These are phyloP conservation scores for Vicia sativa DNA, from an alignment of 306 rosid species.

Conservation along the genomic window DNA sequence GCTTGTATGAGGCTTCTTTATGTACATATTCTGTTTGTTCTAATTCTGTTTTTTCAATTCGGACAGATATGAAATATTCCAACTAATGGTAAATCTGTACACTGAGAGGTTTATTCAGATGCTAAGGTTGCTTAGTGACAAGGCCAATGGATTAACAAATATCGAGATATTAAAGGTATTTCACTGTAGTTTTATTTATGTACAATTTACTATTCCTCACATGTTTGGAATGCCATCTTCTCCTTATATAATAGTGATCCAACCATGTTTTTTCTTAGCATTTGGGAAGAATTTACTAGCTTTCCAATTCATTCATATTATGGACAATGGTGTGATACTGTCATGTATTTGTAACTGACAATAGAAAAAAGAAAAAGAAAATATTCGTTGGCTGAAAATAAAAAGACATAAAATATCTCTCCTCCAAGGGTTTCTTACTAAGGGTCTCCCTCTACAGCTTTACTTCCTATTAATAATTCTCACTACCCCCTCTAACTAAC, in stretches of 20 bases:
- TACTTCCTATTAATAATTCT: constrained; percentile 11
- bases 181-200: constrained; percentile 36
- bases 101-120: constrained; percentile 97
- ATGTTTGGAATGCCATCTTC: constrained; percentile 19
- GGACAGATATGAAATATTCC: constrained; percentile 96
- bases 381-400: constrained; percentile 3
- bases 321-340: constrained; percentile 15
- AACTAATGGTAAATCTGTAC: constrained; percentile 91
- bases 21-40: constrained; percentile 27
- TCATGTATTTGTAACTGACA: constrained; percentile 8
- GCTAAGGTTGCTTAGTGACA: constrained; percentile 94
- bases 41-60: constrained; percentile 38
- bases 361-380: neutral
- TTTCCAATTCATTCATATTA: constrained; percentile 12
- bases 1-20: constrained; percentile 17
- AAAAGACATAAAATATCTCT: neutral
- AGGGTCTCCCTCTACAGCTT: neutral
- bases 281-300: constrained; percentile 27
- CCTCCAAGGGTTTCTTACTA: neutral
- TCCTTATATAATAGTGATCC: constrained; percentile 10
- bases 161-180: constrained; percentile 93
- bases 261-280: constrained; percentile 15
- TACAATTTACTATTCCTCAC: constrained; percentile 20
- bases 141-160: constrained; percentile 83
- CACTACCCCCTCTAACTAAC: constrained; percentile 1